Evolutionary conservation across 345 rosid species (phyloP), one percentile per base, ranked within the genome.

Genomic region (Noccaea bulbosa): DNA sequence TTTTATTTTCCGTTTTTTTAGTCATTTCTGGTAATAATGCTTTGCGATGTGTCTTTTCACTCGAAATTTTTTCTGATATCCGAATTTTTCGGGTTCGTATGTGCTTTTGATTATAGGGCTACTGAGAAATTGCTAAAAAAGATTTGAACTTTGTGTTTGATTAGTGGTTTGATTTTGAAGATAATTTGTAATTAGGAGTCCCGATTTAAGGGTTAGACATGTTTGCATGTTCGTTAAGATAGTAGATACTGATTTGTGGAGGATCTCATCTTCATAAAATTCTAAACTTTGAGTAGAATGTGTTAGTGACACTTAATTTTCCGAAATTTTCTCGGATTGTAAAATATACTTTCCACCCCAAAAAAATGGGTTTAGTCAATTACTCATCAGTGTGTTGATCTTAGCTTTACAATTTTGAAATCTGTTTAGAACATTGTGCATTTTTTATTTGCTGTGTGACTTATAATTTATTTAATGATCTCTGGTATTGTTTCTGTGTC

Each of bases 201-300:
- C 40, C 51, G 40, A 48, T 41, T 75, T 63, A 55, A 20, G 60
- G 20, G 73, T 27, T 37, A 69, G 10, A 55, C 65, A 63, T 76
- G 75, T 34, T 56, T 70, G 79, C 79, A 70, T 76, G 79, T 64
- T 69, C 33, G 5, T 44, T 22, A 8, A 54, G 45, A 55, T 1
- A 11, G n/a, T 33, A 33, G 4, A 41, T n/a, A 32, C 30, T 55
- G 45, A 50, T 22, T 20, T 20, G 8, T 6, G 32, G 39, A 49
- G 15, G 62, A 58, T 38, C 51, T 43, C 43, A 5, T 41, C 62
- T 50, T 40, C 16, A n/a, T 49, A 33, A 74, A 49, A 1, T 15
- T 24, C 1, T 35, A 32, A 0, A 5, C 32, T 57, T 27, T 49
- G 4, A 51, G 40, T 67, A 40, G 5, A 43, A 47, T 67, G 44